Percentiles rank a stretch among this genome's conserved stretches.
Conservation (phyloP, 1,284 basidiomycete genomes). For the Trichosporon asahii region DNA sequence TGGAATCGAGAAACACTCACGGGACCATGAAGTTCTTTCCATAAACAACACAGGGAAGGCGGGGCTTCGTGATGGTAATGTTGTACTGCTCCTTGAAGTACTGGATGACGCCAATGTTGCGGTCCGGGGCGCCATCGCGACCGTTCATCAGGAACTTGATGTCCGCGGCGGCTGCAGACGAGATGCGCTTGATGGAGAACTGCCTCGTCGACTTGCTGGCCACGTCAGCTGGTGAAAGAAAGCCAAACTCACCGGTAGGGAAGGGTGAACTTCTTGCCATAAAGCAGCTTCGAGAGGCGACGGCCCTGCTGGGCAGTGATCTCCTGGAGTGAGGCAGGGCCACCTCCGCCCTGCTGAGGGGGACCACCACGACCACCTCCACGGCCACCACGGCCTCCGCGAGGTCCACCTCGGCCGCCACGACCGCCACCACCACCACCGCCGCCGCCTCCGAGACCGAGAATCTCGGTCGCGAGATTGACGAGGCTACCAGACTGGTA, state of each 20-base stretch:
- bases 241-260: slow-evolving; percentile 19
- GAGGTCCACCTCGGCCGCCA: slow-evolving; percentile 30
- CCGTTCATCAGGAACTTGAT: slow-evolving; percentile 43
- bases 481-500: slow-evolving; percentile 41
- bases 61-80: slow-evolving; percentile 39
- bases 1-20: slow-evolving; percentile 27
- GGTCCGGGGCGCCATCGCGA: slow-evolving; percentile 39
- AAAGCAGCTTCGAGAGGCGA: slow-evolving; percentile 42
- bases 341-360: slow-evolving; percentile 22
- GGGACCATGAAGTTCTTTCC: slow-evolving; percentile 49
- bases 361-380: slow-evolving; percentile 33
- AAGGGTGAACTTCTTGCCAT: slow-evolving; percentile 43
- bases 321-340: slow-evolving; percentile 25
- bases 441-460: slow-evolving; percentile 35
- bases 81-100: slow-evolving; percentile 51
- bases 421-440: slow-evolving; percentile 33
- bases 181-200: slow-evolving; percentile 40
- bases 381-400: slow-evolving; percentile 23
- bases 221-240: neutral
- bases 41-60: slow-evolving; percentile 46
- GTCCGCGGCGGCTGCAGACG: slow-evolving; percentile 34
- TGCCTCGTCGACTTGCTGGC: slow-evolving; percentile 33
- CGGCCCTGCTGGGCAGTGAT: slow-evolving; percentile 34
- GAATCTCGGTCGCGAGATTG: slow-evolving; percentile 37
- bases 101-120: slow-evolving; percentile 36